Evolutionary conservation across 1,284 basidiomycete genomes (phyloP).

Genomic region (Ganoderma lucidum): DNA sequence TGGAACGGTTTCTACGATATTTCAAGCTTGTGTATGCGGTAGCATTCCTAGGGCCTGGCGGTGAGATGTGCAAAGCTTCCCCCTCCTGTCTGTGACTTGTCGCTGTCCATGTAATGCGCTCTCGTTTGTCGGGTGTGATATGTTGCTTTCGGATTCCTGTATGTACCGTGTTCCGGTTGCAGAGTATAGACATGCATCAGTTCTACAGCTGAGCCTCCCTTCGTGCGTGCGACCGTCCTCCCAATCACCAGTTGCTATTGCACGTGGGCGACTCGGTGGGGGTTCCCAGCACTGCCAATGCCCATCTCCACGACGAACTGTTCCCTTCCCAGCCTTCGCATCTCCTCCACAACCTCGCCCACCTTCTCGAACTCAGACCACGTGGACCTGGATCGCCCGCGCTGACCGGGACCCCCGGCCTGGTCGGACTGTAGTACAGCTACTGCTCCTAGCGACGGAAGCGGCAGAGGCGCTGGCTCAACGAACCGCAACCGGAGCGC

Average conservation of each 20-base stretch:
- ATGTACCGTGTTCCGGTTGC: slow-evolving; percentile 18
- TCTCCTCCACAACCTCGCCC: slow-evolving; percentile 72
- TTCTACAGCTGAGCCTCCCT: background rate
- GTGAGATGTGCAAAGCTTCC: slow-evolving; percentile 13
- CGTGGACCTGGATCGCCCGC: slow-evolving; percentile 5
- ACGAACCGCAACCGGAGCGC: slow-evolving; percentile 71
- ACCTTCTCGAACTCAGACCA: slow-evolving; percentile 76
- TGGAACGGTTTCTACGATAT: slow-evolving; percentile 11
- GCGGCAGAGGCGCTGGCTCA: slow-evolving; percentile 47
- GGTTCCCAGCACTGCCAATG: slow-evolving; percentile 54
- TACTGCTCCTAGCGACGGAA: background rate
- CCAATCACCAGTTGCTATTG: background rate
- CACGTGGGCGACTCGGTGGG: background rate
- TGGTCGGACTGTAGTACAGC: background rate
- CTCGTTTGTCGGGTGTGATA: slow-evolving; percentile 24
- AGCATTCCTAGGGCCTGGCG: background rate
- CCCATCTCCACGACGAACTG: slow-evolving; percentile 69
- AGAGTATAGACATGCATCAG: slow-evolving; percentile 1
- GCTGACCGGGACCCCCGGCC: background rate
- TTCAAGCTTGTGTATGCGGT: slow-evolving; percentile 7
- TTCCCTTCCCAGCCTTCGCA: slow-evolving; percentile 64
- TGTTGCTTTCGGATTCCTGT: slow-evolving; percentile 24
- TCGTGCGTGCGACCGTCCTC: background rate
- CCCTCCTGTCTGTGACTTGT: slow-evolving; percentile 14
- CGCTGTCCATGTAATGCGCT: slow-evolving; percentile 22